These are phyloP conservation scores for Ganoderma sinense DNA, from an alignment of 1,284 basidiomycete species.

Conservation along the genomic window DNA sequence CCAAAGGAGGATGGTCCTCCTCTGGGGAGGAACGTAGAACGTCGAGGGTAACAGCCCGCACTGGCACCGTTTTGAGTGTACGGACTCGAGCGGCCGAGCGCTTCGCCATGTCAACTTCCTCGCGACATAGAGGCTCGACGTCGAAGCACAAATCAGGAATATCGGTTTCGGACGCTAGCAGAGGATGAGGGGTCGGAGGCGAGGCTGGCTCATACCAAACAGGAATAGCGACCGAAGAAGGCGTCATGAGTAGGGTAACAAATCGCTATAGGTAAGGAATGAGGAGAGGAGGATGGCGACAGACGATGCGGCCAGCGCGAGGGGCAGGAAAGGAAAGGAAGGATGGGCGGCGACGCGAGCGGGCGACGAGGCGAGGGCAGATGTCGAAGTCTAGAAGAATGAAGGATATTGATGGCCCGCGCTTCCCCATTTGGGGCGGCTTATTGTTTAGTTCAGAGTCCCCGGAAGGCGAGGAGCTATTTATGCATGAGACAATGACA, in stretches of 20 bases:
- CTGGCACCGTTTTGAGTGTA: background rate
- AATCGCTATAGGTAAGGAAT: no score
- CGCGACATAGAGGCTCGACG: background rate
- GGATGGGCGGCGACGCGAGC: background rate
- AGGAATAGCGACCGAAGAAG: background rate
- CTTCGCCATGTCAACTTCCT: background rate
- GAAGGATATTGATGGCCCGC: no score
- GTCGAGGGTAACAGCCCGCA: background rate
- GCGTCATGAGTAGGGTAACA: background rate
- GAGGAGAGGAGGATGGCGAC: background rate
- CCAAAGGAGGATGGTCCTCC: no score
- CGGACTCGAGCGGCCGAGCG: background rate
- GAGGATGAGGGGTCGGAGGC: background rate
- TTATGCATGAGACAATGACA: background rate
- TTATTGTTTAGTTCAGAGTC: background rate
- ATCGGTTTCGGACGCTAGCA: background rate
- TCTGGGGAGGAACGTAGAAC: background rate
- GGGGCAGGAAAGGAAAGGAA: background rate
- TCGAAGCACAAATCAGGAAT: background rate
- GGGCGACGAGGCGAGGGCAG: background rate
- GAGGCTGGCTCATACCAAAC: background rate
- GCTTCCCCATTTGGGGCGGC: no score
- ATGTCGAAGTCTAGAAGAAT: no score
- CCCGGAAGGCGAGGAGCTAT: no score
- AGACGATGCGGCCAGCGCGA: background rate